Evolutionary conservation across 116 monocot species (phyloP), one percentile per base, ranked within the genome.

Genomic region (Dioscorea cayenensis): DNA sequence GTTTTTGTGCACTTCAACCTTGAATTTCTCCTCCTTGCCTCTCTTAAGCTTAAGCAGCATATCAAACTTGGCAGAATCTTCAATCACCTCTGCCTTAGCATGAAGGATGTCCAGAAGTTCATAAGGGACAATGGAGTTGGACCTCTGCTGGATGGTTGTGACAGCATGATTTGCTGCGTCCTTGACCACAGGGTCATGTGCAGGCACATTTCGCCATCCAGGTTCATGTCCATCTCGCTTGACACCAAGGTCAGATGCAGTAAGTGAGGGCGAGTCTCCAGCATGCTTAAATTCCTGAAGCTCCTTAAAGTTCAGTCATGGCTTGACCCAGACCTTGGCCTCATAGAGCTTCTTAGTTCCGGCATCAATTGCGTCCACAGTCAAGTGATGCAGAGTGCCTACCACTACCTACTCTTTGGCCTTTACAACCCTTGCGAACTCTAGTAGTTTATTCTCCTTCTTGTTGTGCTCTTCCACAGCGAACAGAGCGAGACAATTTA

Each of bases 101-200:
- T 58, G 77, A 66, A 90, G 70, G 66, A 97, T 78, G 51, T 97
- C 93, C 7, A 88, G 73, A 68, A 97, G 84, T 81, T 90, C 96
- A 80, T 92, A 97, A 5, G 88, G 77, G 58, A 64, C 51, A n/a
- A 97, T 67, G 7, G 86, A 90, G 75, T 92, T 97, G 48, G 90
- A 97, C 63, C 83, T 80, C 66, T 84, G 72, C 65, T 92, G 90
- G 66, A 97, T 97, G 65, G 79, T 76, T 77, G 85, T 76, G 49
- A 97, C 84, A 79, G 96, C 96, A 77, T 92, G 90, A 29, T 81
- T 43, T 49, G 92, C 96, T 63, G 96, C 96, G 71, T 90, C 96
- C 72, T 86, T 64, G 60, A 97, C 84, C 37, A 84, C 84, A n/a
- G 96, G 92, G 71, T 97, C 96, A 71, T 92, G 84, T 3, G 73